phyloP scores from a whole-genome alignment of 225 moss, liverwort and hornwort genomes.

The Thuidium tamariscinum region DNA sequence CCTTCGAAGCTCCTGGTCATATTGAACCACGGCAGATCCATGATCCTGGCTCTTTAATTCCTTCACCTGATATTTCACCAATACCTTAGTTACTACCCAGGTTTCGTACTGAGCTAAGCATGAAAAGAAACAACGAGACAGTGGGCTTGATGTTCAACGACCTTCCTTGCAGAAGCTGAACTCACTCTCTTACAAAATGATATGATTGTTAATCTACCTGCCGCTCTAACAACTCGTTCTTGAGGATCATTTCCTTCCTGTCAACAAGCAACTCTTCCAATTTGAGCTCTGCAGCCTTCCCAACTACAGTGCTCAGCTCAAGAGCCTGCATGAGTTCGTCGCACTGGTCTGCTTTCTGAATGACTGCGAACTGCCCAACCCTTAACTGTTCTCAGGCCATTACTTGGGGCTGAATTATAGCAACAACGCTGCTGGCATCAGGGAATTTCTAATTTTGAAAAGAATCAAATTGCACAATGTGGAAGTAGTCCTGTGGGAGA shows the following conservation, averaged over 20 bases:
- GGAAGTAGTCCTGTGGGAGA: background rate
- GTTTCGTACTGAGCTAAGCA: background rate
- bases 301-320: slow-evolving; percentile 33
- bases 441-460: background rate
- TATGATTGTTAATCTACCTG: slow-evolving; percentile 17
- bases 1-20: slow-evolving; percentile 48
- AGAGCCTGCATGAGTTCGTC: slow-evolving; percentile 38
- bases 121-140: background rate
- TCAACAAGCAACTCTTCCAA: slow-evolving; percentile 33
- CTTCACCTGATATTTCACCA: slow-evolving; percentile 23
- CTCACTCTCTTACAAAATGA: background rate
- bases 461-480: background rate
- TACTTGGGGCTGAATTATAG: background rate
- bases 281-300: slow-evolving; percentile 31
- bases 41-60: slow-evolving; percentile 25
- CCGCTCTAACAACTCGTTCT: slow-evolving; percentile 41
- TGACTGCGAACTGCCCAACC: slow-evolving; percentile 17
- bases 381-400: background rate
- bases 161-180: background rate
- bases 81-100: background rate
- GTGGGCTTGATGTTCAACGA: background rate
- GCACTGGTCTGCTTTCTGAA: slow-evolving; percentile 30
- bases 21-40: slow-evolving; percentile 23
- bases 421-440: background rate
- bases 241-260: slow-evolving; percentile 24